Evolutionary conservation across 176 grass and related monocot species (phyloP).

Genomic region (Eleusine indica): DNA sequence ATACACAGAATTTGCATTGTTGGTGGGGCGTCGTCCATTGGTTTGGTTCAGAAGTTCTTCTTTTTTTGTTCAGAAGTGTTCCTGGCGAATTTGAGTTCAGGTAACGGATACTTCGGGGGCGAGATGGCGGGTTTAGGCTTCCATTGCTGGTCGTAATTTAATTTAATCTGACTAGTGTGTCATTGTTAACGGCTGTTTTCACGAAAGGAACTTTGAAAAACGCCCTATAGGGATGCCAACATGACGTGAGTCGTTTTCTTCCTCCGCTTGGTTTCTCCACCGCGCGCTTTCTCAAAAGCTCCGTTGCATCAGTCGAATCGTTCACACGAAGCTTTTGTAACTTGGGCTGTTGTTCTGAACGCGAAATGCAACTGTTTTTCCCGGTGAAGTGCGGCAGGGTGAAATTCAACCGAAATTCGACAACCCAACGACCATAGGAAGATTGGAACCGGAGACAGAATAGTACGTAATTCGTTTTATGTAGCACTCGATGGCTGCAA

Average conservation of each 20-base stretch:
- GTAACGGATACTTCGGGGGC: not conserved
- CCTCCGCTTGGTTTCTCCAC: not conserved
- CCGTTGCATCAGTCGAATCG: not conserved
- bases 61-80: not conserved
- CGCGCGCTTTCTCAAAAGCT: not conserved
- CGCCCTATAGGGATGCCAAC: not conserved
- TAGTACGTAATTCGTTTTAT: not conserved
- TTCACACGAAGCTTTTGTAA: not conserved
- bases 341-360: no score
- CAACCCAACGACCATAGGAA: no score
- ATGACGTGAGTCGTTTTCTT: not conserved
- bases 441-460: not conserved
- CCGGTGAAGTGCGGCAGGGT: no score
- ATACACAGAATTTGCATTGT: not conserved
- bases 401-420: no score
- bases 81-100: not conserved
- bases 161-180: not conserved
- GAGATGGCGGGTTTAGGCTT: not conserved
- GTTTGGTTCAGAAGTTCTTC: not conserved
- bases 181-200: conserved; percentile 14
- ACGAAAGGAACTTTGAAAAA: not conserved
- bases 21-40: conserved; percentile 11
- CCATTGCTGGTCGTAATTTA: not conserved
- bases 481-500: not conserved
- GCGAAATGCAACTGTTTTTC: no score